Evolutionary conservation across 176 grass and related monocot genomes (phyloP), one percentile per base, ranked within the genome.

Genomic region (Elymus sibiricus): DNA sequence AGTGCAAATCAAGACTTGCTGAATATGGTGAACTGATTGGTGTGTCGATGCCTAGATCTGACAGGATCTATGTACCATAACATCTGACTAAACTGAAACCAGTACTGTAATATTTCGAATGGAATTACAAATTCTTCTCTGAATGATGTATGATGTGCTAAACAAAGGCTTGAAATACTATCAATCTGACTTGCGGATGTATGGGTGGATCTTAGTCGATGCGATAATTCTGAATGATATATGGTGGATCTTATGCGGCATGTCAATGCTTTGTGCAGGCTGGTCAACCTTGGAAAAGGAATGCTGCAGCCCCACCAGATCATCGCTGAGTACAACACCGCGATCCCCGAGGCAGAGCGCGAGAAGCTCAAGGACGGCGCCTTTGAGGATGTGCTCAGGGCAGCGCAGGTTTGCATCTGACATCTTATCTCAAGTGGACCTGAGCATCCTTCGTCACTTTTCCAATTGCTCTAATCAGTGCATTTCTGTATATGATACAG

Each of bases 251-350:
- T 84, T 70, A 76, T 59, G 42, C 42, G 19, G 14, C 46, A 64
- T 14, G 1, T 40, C 28, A 69, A 61, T 43, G 37, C 56, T 82
- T 80, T 65, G 29, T 31, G 43, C 81, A 97, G 97, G 88, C 51
- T 99, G 85, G 89, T 90, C 39, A 80, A 94, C 81, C 92, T 89
- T 84, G 97, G 97, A 70, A 99, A 94, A 81, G 97, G 97, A 44
- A 97, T 99, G 97, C 92, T 99, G 80, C 94, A 90, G 61, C 85
- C 92, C 5, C 97, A 99, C 86, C 97, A 99, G 89, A 89, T 99
- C 85, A 74, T 90, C 7, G 90, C 92, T 29, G 97, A 99, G 79
- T 99, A 99, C 84, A 91, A 92, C 78, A 56, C 66, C 59, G 90
- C 87, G 0, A 94, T 99, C 63, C 88, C 92, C 17, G 97, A 98